Evolutionary conservation across 768 basidiomycete genomes (phyloP).

Genomic region (Amanita brunnescens): DNA sequence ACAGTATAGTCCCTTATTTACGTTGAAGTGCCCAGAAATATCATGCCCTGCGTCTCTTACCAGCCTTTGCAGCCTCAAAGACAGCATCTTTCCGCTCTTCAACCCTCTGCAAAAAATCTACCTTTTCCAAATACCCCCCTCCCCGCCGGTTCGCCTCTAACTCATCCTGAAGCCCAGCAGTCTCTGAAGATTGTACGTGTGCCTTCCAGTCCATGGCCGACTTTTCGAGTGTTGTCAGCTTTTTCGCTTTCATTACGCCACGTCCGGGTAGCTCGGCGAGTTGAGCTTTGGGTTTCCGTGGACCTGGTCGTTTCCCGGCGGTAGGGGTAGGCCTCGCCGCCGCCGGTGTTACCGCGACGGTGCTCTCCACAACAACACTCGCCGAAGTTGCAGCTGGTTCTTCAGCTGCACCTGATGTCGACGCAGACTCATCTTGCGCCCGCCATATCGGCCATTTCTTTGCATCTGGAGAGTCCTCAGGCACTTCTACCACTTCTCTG

Average conservation of each 20-base stretch:
- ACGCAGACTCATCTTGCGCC: slow-evolving; percentile 10
- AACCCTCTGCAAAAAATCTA: slow-evolving; percentile 74
- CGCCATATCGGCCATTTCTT: slow-evolving; percentile 62
- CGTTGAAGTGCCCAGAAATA: too few species aligned
- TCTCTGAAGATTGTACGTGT: slow-evolving; percentile 41
- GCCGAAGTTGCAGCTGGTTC: neutral
- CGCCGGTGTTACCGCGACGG: neutral
- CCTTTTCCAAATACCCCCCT: slow-evolving; percentile 78
- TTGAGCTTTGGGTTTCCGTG: slow-evolving; percentile 54
- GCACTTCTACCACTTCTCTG: slow-evolving; percentile 70
- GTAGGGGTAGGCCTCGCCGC: slow-evolving; percentile 17
- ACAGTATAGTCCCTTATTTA: too few species aligned
- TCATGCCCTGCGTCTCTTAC: slow-evolving; percentile 40
- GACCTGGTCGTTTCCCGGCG: slow-evolving; percentile 42
- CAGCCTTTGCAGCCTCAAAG: slow-evolving; percentile 46
- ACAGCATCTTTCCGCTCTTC: slow-evolving; percentile 61
- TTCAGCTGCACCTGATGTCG: neutral
- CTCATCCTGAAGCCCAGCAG: slow-evolving; percentile 49
- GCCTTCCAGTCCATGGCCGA: slow-evolving; percentile 80
- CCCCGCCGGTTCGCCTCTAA: slow-evolving; percentile 66
- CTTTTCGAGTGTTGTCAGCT: slow-evolving; percentile 78
- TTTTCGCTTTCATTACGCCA: slow-evolving; percentile 46
- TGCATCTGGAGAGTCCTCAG: slow-evolving; percentile 66
- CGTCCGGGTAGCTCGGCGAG: slow-evolving; percentile 46
- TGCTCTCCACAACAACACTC: too few species aligned